These are phyloP conservation scores for Vinca minor DNA, from an alignment of 257 asterid genomes.

Conservation along the genomic window DNA sequence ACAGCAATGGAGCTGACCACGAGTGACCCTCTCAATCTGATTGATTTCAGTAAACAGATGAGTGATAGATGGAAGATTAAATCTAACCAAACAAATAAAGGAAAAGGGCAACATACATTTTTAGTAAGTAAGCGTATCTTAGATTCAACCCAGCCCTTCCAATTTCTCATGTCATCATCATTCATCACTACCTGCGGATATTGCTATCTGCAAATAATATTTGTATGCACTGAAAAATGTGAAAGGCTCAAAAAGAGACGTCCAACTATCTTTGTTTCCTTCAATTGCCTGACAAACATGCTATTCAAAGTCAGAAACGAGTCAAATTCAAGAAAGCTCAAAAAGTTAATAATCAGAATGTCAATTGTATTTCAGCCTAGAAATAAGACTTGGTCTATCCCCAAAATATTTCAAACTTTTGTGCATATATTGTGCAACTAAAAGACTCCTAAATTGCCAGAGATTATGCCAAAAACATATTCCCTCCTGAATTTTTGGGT, in stretches of 20 bases:
- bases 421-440: too few relatives aligned
- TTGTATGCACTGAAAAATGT: slow-evolving; percentile 73
- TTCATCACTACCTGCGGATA: slow-evolving; percentile 63
- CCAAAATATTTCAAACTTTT: too few relatives aligned
- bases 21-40: slow-evolving; percentile 77
- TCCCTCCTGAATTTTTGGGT: too few relatives aligned
- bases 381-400: too few relatives aligned
- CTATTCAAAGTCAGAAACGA: slow-evolving; percentile 1
- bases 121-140: slow-evolving; percentile 69
- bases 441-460: too few relatives aligned
- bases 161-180: slow-evolving; percentile 58
- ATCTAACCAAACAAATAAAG: background rate
- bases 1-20: slow-evolving; percentile 71
- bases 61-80: slow-evolving; percentile 3
- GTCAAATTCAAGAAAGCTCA: background rate
- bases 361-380: background rate
- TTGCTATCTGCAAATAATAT: slow-evolving; percentile 77
- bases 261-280: slow-evolving; percentile 56
- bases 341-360: background rate
- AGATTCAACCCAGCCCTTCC: slow-evolving; percentile 97
- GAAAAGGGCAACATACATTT: slow-evolving; percentile 34
- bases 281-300: slow-evolving; percentile 49
- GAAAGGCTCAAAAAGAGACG: slow-evolving; percentile 58
- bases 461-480: too few relatives aligned
- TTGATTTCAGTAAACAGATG: slow-evolving; percentile 7